Conservation (phyloP, 2,329 filamentous ascomycete species). For the Thelonectria blattea region DNA sequence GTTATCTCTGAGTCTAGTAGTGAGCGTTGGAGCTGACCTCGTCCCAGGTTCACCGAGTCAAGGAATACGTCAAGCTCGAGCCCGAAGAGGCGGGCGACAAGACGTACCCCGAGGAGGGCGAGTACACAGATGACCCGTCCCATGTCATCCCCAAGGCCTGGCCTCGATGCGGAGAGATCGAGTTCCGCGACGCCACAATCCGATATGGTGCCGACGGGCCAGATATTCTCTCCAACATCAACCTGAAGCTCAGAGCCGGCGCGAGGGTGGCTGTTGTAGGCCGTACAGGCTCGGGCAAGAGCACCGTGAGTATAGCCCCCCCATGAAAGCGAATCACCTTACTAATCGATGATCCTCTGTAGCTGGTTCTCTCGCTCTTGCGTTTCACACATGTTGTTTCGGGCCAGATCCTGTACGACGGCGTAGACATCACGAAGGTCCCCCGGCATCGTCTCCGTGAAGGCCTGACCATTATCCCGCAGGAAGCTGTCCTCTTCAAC, state of each 20-base stretch:
- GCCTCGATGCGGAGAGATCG: constrained; percentile 55
- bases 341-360: constrained; percentile 16
- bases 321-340: not conserved
- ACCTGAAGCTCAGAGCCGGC: constrained; percentile 64
- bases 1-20: constrained; percentile 25
- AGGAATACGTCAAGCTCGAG: constrained; percentile 54
- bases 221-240: constrained; percentile 58
- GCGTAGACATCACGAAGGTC: constrained; percentile 60
- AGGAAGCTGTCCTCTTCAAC: constrained; percentile 64
- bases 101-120: constrained; percentile 46
- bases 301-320: constrained; percentile 63
- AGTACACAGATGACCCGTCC: constrained; percentile 48
- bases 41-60: constrained; percentile 54
- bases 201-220: constrained; percentile 53
- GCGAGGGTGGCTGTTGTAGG: constrained; percentile 82
- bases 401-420: constrained; percentile 61
- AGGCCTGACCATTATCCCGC: constrained; percentile 63
- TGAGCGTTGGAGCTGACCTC: constrained; percentile 23
- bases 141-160: constrained; percentile 50
- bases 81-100: constrained; percentile 52
- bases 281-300: constrained; percentile 83
- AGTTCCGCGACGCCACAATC: constrained; percentile 58
- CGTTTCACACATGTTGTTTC: constrained; percentile 59
- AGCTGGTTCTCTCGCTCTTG: constrained; percentile 60
- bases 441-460: constrained; percentile 57